These are phyloP conservation scores for Pythium coloratum DNA, from an alignment of 352 stramenopile species.

Conservation along the genomic window DNA sequence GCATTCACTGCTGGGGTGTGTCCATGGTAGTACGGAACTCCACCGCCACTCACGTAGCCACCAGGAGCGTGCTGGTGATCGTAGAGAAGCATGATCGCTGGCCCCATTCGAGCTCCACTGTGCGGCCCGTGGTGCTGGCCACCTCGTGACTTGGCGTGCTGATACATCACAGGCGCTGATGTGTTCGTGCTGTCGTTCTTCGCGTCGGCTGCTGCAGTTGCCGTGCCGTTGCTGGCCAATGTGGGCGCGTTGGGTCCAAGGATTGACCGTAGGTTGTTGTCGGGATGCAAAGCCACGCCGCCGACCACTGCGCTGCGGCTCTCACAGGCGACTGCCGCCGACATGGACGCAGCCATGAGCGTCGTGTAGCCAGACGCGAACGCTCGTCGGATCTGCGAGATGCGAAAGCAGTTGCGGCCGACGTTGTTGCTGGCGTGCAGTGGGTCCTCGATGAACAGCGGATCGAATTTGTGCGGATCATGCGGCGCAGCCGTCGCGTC, in stretches of 20 bases:
- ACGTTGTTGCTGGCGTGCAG: conserved; percentile 95
- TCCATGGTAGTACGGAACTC: conserved; percentile 17
- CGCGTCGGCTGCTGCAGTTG: not conserved
- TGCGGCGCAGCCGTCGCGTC: conserved; percentile 44
- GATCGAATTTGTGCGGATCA: conserved; percentile 92
- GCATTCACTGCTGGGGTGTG: not conserved
- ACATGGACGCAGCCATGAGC: conserved; percentile 62
- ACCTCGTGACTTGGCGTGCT: conserved; percentile 12
- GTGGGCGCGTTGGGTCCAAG: conserved; percentile 55
- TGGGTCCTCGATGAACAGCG: conserved; percentile 95
- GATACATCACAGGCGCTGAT: not conserved
- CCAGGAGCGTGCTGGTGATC: conserved; percentile 14
- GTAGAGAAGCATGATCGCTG: conserved; percentile 14
- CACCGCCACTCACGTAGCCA: not conserved
- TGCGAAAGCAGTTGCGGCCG: conserved; percentile 95
- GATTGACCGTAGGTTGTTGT: conserved; percentile 79
- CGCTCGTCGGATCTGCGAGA: conserved; percentile 86
- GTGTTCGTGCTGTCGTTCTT: conserved; percentile 6
- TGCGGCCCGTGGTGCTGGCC: not conserved
- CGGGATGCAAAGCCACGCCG: conserved; percentile 69
- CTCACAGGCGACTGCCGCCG: conserved; percentile 47
- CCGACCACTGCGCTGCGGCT: conserved; percentile 60
- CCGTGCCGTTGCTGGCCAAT: conserved; percentile 16
- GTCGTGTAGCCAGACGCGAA: conserved; percentile 75
- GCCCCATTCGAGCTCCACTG: conserved; percentile 8